Conservation (phyloP, 1,139 yeast genomes). For the Yamadazyma sp. region DNA sequence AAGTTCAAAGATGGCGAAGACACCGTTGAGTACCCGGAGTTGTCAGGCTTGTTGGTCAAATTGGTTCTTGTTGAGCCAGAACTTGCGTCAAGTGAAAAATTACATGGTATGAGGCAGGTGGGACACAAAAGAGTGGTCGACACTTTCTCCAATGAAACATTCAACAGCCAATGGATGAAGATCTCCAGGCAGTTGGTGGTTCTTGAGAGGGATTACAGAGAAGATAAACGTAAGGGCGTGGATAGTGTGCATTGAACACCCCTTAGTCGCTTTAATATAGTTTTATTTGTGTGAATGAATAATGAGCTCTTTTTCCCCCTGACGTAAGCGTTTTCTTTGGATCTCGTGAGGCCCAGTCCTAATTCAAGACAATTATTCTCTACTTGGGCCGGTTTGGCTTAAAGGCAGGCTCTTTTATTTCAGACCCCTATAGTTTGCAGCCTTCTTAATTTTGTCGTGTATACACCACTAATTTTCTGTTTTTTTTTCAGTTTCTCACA, state of each 20-base stretch:
- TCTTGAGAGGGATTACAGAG: conserved; percentile 42
- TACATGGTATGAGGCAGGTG: conserved; percentile 46
- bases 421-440: no score
- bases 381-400: no score
- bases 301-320: background rate
- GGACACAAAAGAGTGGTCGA: conserved; percentile 53
- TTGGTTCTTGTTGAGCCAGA: conserved; percentile 43
- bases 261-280: background rate
- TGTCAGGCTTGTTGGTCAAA: conserved; percentile 35
- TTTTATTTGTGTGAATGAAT: background rate
- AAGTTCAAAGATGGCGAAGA: conserved; percentile 12
- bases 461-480: background rate
- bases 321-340: no score
- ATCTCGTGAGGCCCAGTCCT: no score
- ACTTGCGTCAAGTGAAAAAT: conserved; percentile 34
- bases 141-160: conserved; percentile 69
- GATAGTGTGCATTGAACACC: conserved; percentile 45
- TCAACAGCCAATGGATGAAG: conserved; percentile 59
- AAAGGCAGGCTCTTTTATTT: no score
- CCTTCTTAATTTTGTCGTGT: background rate
- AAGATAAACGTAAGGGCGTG: conserved; percentile 34
- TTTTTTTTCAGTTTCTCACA: background rate
- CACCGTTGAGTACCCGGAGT: conserved; percentile 35
- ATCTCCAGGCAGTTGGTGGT: conserved; percentile 37
- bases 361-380: no score